Evolutionary conservation across 192 early-diverging fungal species (phyloP).

Genomic region (Lunasporangiospora selenospora): DNA sequence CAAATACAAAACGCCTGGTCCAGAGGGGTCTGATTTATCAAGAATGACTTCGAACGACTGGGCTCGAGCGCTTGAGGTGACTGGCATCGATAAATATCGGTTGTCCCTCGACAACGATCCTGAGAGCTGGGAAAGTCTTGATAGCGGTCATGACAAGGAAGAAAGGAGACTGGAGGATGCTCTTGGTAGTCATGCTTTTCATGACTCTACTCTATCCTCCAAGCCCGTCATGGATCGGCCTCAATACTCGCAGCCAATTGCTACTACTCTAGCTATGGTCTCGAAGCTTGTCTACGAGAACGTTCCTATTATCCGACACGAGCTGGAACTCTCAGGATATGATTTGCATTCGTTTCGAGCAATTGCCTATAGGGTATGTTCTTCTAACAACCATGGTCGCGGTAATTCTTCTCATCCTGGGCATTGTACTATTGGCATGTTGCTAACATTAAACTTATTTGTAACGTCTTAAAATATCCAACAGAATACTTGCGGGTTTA

Average conservation of each 20-base stretch:
- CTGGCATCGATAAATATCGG: slow-evolving; percentile 37
- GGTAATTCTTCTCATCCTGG: background rate
- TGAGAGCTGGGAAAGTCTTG: background rate
- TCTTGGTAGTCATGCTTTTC: background rate
- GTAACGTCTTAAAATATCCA: background rate
- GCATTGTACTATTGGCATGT: too few species aligned
- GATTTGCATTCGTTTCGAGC: slow-evolving; percentile 58
- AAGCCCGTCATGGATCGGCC: slow-evolving; percentile 23
- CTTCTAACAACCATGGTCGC: background rate
- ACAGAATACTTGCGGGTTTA: slow-evolving; percentile 59
- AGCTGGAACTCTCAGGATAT: slow-evolving; percentile 56
- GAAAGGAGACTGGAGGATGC: too few species aligned
- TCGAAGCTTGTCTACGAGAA: slow-evolving; percentile 60
- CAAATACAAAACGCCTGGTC: slow-evolving; percentile 30
- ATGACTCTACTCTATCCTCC: background rate
- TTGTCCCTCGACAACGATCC: slow-evolving; percentile 7
- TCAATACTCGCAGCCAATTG: slow-evolving; percentile 53
- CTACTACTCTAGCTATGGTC: slow-evolving; percentile 57
- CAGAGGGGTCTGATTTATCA: slow-evolving; percentile 27
- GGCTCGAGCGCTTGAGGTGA: slow-evolving; percentile 33
- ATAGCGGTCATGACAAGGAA: background rate
- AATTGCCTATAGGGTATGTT: slow-evolving; percentile 56
- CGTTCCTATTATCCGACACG: slow-evolving; percentile 56
- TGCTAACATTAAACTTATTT: too few species aligned
- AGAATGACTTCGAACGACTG: slow-evolving; percentile 35